Conservation (phyloP, 306 rosid species). For the Rubus parviflorus region DNA sequence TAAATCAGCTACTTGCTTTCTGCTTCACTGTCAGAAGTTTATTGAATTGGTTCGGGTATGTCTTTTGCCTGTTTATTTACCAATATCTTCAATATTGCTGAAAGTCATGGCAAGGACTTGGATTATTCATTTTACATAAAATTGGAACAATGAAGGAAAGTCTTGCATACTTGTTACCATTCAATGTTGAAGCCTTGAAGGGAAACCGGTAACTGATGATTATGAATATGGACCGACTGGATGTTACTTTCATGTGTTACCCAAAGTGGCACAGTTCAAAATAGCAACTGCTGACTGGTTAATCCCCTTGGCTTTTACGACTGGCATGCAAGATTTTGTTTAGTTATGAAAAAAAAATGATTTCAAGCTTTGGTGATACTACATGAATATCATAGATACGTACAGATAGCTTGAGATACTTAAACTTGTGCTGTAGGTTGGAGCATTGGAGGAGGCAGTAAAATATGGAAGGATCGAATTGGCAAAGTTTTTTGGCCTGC, state of each 20-base stretch:
- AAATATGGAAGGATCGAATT: slow-evolving; percentile 78
- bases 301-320: neutral
- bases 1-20: slow-evolving; percentile 87
- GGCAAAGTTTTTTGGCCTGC: slow-evolving; percentile 62
- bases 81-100: neutral
- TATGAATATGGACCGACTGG: neutral
- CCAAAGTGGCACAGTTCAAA: neutral
- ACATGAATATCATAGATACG: neutral
- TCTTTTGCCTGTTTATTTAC: slow-evolving; percentile 26
- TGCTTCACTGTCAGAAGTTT: slow-evolving; percentile 92
- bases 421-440: slow-evolving; percentile 54
- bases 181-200: neutral
- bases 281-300: neutral
- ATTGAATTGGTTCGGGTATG: slow-evolving; percentile 94
- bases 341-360: neutral
- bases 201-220: neutral
- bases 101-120: neutral
- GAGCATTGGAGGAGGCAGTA: slow-evolving; percentile 87
- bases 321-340: neutral
- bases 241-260: neutral
- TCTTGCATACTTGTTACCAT: neutral
- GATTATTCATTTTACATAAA: neutral
- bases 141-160: neutral
- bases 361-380: neutral
- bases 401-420: slow-evolving; percentile 13